Conservation (phyloP, 768 basidiomycete species). For the Hypholoma fasciculare region DNA sequence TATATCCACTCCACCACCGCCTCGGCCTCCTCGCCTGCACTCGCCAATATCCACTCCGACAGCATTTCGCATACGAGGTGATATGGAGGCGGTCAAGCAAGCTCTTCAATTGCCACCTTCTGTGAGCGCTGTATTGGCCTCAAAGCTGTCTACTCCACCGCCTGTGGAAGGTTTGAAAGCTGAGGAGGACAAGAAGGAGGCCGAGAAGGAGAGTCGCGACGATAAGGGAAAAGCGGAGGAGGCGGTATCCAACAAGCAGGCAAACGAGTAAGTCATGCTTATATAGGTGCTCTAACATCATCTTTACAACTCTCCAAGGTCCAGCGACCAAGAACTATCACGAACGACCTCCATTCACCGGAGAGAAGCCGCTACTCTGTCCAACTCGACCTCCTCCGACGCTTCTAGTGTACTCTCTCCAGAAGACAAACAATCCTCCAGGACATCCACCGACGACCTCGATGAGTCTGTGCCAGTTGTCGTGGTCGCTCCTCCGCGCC, state of each 20-base stretch:
- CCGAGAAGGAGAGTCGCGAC: background rate
- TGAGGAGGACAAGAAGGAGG: background rate
- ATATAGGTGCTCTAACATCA: background rate
- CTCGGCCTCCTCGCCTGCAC: slow-evolving; percentile 63
- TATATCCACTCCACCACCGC: slow-evolving; percentile 46
- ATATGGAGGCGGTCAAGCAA: slow-evolving; percentile 60
- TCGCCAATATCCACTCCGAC: slow-evolving; percentile 43
- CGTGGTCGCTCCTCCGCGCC: slow-evolving; percentile 36
- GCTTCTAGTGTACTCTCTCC: slow-evolving; percentile 2
- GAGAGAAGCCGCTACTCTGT: slow-evolving; percentile 71
- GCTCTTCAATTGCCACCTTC: slow-evolving; percentile 59
- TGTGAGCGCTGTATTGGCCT: slow-evolving; percentile 46
- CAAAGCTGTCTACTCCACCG: slow-evolving; percentile 25
- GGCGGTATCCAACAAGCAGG: background rate
- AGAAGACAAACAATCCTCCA: slow-evolving; percentile 9
- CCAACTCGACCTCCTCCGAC: slow-evolving; percentile 10
- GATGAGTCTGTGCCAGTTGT: slow-evolving; percentile 33
- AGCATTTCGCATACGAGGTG: slow-evolving; percentile 34
- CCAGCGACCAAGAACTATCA: slow-evolving; percentile 7
- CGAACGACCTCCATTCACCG: slow-evolving; percentile 35
- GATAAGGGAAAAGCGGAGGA: background rate
- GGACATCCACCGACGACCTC: slow-evolving; percentile 7
- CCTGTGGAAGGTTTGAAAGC: background rate
- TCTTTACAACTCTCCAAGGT: background rate
- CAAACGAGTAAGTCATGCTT: slow-evolving; percentile 8